Evolutionary conservation across 2,329 filamentous ascomycete genomes (phyloP).

Genomic region (Furcasterigmium furcatum): DNA sequence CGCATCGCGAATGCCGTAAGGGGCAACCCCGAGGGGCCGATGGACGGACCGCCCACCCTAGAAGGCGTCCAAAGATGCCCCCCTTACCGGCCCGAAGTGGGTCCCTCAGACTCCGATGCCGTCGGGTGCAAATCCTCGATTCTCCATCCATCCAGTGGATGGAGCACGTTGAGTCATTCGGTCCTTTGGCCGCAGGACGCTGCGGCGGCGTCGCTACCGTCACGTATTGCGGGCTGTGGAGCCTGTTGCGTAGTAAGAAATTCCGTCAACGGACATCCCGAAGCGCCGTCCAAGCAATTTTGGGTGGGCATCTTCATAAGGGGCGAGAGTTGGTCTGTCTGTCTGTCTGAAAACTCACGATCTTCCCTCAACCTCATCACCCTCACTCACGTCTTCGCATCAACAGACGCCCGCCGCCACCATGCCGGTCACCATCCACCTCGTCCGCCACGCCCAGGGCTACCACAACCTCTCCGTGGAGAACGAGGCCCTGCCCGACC

Average conservation of each 20-base stretch:
- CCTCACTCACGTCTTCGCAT: neutral
- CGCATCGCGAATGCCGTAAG: no score
- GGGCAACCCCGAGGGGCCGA: no score
- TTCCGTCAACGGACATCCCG: no score
- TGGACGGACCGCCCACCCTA: no score
- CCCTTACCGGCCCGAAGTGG: neutral
- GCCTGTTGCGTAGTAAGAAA: no score
- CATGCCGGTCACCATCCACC: constrained; percentile 57
- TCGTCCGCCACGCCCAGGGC: constrained; percentile 74
- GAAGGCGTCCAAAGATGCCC: no score
- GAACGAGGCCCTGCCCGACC: constrained; percentile 74
- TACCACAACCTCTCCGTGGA: constrained; percentile 72
- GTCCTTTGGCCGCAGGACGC: neutral
- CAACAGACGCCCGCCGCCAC: neutral
- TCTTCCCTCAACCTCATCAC: neutral
- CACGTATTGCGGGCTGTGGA: no score
- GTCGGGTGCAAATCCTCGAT: no score
- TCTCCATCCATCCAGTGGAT: neutral
- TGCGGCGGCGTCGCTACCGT: neutral
- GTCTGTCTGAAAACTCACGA: neutral
- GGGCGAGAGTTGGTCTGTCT: no score
- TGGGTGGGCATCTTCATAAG: no score
- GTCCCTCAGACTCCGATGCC: neutral
- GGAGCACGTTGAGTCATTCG: neutral
- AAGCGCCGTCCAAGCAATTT: no score